These are phyloP conservation scores for Heliamphora exappendiculata DNA, from an alignment of 148 eudicot genomes.

Conservation along the genomic window DNA sequence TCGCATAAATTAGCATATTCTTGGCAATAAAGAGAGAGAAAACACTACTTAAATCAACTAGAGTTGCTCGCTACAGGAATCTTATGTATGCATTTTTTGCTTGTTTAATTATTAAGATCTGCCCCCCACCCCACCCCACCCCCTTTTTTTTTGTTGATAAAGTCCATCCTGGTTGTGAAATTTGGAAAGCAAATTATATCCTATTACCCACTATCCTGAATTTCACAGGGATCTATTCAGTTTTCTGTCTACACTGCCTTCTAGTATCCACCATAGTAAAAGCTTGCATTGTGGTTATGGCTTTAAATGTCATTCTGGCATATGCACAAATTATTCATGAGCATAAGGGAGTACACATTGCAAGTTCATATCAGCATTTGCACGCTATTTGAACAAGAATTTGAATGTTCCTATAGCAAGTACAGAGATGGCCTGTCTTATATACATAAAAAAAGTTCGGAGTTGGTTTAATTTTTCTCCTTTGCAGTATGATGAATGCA, in stretches of 20 bases:
- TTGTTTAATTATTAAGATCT: no score
- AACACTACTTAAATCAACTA: background rate
- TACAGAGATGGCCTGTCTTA: no score
- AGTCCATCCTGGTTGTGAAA: no score
- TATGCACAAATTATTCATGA: no score
- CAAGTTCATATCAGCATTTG: background rate
- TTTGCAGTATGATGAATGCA: slow-evolving; percentile 93
- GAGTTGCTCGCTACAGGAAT: background rate
- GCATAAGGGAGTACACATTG: background rate
- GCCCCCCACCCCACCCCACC: no score
- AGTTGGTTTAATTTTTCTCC: slow-evolving; percentile 6
- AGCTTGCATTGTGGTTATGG: background rate
- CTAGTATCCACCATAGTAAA: background rate
- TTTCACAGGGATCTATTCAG: background rate
- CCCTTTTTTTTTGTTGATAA: no score
- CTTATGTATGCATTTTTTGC: background rate
- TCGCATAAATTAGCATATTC: no score
- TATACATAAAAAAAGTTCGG: no score
- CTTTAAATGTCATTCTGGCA: background rate
- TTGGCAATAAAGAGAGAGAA: background rate
- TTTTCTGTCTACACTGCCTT: background rate
- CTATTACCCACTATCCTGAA: background rate
- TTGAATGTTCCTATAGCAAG: background rate
- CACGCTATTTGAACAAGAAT: background rate
- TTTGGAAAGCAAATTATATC: no score